phyloP scores from a whole-genome alignment of 2,329 filamentous ascomycete species.

The Capronia coronata region DNA sequence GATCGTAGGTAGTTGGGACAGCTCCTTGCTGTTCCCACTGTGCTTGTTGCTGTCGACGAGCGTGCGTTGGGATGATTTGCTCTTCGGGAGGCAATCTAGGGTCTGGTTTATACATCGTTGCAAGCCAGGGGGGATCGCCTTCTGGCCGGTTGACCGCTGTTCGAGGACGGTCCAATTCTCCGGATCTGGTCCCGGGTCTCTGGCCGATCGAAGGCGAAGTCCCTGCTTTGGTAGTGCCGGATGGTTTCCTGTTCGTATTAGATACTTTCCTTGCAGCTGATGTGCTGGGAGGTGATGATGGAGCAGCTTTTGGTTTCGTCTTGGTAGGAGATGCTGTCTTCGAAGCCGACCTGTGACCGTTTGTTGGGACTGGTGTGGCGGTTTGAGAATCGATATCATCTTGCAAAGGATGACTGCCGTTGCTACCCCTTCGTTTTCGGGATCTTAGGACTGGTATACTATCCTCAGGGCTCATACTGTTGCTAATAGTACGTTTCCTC shows the following conservation, averaged over 20 bases:
- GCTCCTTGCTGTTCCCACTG: conserved; percentile 91
- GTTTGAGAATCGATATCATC: conserved; percentile 17
- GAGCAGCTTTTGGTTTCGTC: conserved; percentile 30
- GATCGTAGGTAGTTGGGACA: conserved; percentile 77
- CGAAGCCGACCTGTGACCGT: conserved; percentile 16
- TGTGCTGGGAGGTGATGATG: conserved; percentile 24
- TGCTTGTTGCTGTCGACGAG: conserved; percentile 83
- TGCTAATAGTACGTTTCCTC: conserved; percentile 53
- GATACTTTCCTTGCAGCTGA: conserved; percentile 36
- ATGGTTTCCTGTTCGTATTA: conserved; percentile 38
- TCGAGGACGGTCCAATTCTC: conserved; percentile 45
- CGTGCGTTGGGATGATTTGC: conserved; percentile 90
- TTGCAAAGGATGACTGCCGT: conserved; percentile 27
- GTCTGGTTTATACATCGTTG: conserved; percentile 91
- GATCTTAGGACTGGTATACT: conserved; percentile 55
- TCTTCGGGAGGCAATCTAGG: conserved; percentile 89
- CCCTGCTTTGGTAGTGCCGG: conserved; percentile 33
- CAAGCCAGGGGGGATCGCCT: conserved; percentile 92
- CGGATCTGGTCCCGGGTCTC: conserved; percentile 58
- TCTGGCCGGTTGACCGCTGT: conserved; percentile 66
- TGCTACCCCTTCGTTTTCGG: conserved; percentile 53
- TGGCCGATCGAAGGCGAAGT: conserved; percentile 37
- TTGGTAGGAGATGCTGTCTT: conserved; percentile 30
- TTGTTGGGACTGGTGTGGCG: conserved; percentile 26
- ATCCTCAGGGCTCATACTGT: conserved; percentile 55